Evolutionary conservation across 2,329 filamentous ascomycete species (phyloP).

Genomic region (Massarina eburnea): DNA sequence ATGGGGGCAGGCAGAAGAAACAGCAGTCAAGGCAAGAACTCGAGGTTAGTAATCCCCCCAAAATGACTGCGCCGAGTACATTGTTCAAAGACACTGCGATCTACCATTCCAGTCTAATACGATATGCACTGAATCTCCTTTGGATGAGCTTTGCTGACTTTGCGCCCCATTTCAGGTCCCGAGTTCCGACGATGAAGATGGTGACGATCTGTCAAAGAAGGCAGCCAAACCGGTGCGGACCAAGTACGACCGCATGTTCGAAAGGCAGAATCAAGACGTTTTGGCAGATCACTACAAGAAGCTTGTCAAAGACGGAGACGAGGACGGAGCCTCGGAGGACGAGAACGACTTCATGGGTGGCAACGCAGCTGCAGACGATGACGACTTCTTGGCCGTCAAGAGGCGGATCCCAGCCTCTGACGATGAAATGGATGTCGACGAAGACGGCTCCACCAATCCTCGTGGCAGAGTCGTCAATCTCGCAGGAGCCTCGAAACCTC

Average conservation of each 20-base stretch:
- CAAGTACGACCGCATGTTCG: slow-evolving; percentile 98
- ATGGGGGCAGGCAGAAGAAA: slow-evolving; percentile 83
- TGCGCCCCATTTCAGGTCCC: no score
- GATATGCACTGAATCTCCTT: no score
- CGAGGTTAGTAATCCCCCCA: slow-evolving; percentile 36
- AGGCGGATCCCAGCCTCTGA: slow-evolving; percentile 76
- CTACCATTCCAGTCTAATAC: no score
- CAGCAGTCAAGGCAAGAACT: slow-evolving; percentile 74
- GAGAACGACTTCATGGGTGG: slow-evolving; percentile 38
- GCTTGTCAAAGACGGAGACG: slow-evolving; percentile 63
- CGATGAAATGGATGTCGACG: slow-evolving; percentile 49
- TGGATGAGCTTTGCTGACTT: no score
- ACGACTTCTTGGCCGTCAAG: slow-evolving; percentile 87
- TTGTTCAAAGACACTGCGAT: no score
- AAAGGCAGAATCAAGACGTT: slow-evolving; percentile 92
- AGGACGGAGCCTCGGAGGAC: slow-evolving; percentile 45
- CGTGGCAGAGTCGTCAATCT: slow-evolving; percentile 64
- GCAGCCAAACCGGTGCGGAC: slow-evolving; percentile 74
- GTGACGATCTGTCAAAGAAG: slow-evolving; percentile 49
- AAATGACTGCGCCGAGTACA: no score
- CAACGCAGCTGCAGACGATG: slow-evolving; percentile 61
- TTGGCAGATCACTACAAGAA: slow-evolving; percentile 92
- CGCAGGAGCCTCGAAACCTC: slow-evolving; percentile 66
- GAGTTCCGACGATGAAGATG: slow-evolving; percentile 63
- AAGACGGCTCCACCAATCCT: slow-evolving; percentile 30